Base-by-base conservation (phyloP, 208 protist genomes). In the Zelonia costaricensis region DNA sequence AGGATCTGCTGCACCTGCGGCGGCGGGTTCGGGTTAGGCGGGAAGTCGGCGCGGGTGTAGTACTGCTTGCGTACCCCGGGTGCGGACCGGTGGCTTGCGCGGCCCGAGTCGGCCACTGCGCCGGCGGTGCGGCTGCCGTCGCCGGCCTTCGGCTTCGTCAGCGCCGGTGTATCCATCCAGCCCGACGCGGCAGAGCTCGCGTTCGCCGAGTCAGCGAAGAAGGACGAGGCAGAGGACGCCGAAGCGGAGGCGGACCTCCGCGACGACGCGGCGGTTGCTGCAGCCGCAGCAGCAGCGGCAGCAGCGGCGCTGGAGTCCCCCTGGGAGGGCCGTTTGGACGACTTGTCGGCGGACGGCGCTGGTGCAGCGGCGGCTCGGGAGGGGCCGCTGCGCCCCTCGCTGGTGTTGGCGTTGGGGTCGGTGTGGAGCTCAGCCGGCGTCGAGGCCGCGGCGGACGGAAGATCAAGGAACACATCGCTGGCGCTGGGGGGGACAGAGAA, bases 381-480 rank as follows among this genome's bases (percentile, higher is more conserved):
- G n/a, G n/a, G n/a, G n/a, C n/a, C n/a, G n/a, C 51, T 36, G 30
- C 30, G n/a, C 13, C 30, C 40, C 16, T 18, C 40, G 48, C 48
- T 27, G 48, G n/a, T 12, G 15, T 55, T 23, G 2, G 43, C n/a
- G 16, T 59, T 52, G 7, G 30, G n/a, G 15, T 35, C 30, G 30
- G 33, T 35, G 33, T 53, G 20, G 23, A 39, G 28, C n/a, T 18
- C 40, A 23, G 43, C 55, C 23, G 13, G 36, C 45, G 53, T 43
- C 22, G 53, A 38, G 13, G 58, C 44, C 7, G 63, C 33, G 13
- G 54, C 28, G 28, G 54, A 62, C 13, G 52, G 30, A 10, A 48
- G 47, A 38, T 62, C 64, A 1, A 62, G 55, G 28, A 70, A 62
- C 4, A 69, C 35, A 38, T 63, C 39, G 4, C 44, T 3, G 6